phyloP scores from a whole-genome alignment of 2,329 filamentous ascomycete species.

The Fusarium sororula region DNA sequence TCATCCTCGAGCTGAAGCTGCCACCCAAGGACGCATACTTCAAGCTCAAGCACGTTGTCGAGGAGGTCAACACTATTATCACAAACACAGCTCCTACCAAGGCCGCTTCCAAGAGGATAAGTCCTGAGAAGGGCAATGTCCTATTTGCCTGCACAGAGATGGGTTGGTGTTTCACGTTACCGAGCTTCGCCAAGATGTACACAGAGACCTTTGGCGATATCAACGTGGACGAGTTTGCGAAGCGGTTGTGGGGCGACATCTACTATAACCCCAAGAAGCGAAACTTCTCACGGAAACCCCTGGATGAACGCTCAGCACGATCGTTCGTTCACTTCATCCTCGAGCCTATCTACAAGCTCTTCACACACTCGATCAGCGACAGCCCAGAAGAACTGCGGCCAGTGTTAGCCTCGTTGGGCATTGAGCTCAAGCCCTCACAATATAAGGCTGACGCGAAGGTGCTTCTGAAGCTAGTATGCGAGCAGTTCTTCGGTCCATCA shows the following conservation, averaged over 20 bases:
- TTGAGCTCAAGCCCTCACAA: constrained; percentile 89
- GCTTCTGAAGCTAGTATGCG: constrained; percentile 87
- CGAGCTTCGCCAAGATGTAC: constrained; percentile 97
- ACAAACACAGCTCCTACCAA: constrained; percentile 84
- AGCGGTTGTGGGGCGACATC: constrained; percentile 92
- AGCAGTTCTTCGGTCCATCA: constrained; percentile 93
- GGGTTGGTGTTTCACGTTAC: constrained; percentile 96
- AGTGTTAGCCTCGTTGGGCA: constrained; percentile 82
- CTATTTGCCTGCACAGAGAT: constrained; percentile 92
- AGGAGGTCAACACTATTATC: constrained; percentile 96
- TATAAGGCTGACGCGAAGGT: constrained; percentile 90
- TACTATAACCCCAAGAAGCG: constrained; percentile 93
- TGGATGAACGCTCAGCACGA: constrained; percentile 82
- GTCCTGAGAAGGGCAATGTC: constrained; percentile 98
- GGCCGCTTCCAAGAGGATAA: constrained; percentile 82
- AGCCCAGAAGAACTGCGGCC: constrained; percentile 84
- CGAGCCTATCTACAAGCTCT: constrained; percentile 97
- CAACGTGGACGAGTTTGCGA: constrained; percentile 83
- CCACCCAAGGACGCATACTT: constrained; percentile 97
- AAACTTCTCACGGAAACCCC: constrained; percentile 87
- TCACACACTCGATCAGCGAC: constrained; percentile 92
- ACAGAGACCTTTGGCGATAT: constrained; percentile 85
- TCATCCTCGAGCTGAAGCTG: constrained; percentile 93
- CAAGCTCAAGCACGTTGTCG: constrained; percentile 98
- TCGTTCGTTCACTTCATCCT: constrained; percentile 95